Evolutionary conservation across 768 basidiomycete genomes (phyloP).

Genomic region (Antrodiella citrinella): DNA sequence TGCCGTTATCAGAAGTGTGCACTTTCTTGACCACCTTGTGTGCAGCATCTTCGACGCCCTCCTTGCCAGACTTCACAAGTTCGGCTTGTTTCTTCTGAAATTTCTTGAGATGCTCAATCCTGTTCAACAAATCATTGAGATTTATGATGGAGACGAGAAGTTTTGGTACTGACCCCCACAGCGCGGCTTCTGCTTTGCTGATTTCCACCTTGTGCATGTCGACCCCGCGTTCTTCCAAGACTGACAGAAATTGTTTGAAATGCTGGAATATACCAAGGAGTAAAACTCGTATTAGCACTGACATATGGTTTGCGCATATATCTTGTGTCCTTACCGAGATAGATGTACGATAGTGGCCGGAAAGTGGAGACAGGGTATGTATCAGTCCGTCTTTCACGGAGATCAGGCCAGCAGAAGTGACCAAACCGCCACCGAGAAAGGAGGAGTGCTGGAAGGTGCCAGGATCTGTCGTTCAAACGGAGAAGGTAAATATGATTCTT

Average conservation of each 20-base stretch:
- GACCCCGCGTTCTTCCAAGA: constrained; percentile 42
- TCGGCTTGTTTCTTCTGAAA: constrained; percentile 33
- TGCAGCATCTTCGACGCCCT: neutral
- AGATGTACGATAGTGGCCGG: constrained; percentile 49
- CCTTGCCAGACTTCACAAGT: constrained; percentile 25
- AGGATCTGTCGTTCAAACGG: constrained; percentile 21
- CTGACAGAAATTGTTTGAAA: constrained; percentile 47
- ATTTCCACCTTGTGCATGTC: constrained; percentile 54
- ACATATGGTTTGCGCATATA: no score
- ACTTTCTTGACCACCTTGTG: constrained; percentile 23
- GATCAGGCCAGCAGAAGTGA: constrained; percentile 60
- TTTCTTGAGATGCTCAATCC: constrained; percentile 39
- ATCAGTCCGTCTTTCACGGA: constrained; percentile 55
- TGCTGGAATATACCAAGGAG: no score
- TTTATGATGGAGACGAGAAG: no score
- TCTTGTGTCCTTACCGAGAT: constrained; percentile 17
- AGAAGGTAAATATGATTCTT: no score
- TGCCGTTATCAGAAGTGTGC: constrained; percentile 16
- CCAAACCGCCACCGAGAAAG: constrained; percentile 47
- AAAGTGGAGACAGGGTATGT: constrained; percentile 52
- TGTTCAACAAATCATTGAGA: constrained; percentile 16
- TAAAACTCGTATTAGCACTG: neutral
- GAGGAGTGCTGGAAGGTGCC: constrained; percentile 64
- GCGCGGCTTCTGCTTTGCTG: constrained; percentile 49
- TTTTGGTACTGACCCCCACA: constrained; percentile 39